Evolutionary conservation across 345 rosid genomes (phyloP).

Genomic region (Eucalyptus erythrocorys): DNA sequence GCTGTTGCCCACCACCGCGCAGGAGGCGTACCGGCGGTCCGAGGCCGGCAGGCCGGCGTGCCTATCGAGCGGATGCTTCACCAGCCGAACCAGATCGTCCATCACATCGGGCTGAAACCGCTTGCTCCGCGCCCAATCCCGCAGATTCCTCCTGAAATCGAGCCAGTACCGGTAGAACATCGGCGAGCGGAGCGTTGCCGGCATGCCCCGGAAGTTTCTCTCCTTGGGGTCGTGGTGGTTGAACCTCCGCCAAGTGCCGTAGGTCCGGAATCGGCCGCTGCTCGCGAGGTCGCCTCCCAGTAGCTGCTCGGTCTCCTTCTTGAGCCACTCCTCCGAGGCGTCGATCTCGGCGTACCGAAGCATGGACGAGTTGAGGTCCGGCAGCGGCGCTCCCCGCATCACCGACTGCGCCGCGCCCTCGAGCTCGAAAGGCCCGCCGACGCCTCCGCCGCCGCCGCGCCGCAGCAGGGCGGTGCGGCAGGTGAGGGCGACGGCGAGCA

Average conservation of each 20-base stretch:
- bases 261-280: constrained; percentile 28
- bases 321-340: constrained; percentile 38
- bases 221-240: constrained; percentile 13
- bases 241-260: constrained; percentile 35
- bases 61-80: constrained; percentile 49
- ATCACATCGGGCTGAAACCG: constrained; percentile 47
- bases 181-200: constrained; percentile 31
- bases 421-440: constrained; percentile 10
- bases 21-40: constrained; percentile 40
- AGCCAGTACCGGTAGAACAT: constrained; percentile 56
- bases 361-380: constrained; percentile 52
- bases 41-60: constrained; percentile 18
- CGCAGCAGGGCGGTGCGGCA: constrained; percentile 35
- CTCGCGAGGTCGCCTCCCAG: constrained; percentile 46
- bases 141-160: constrained; percentile 53
- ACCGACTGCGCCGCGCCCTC: background rate
- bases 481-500: constrained; percentile 39
- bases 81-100: constrained; percentile 42
- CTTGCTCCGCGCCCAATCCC: constrained; percentile 45
- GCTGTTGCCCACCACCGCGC: constrained; percentile 93
- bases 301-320: constrained; percentile 49
- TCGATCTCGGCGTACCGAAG: constrained; percentile 61
- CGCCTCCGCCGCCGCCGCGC: background rate
- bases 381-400: background rate
- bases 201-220: constrained; percentile 5